Evolutionary conservation across 208 protist genomes (phyloP).

Genomic region (Leptomonas pyrrhocoris): DNA sequence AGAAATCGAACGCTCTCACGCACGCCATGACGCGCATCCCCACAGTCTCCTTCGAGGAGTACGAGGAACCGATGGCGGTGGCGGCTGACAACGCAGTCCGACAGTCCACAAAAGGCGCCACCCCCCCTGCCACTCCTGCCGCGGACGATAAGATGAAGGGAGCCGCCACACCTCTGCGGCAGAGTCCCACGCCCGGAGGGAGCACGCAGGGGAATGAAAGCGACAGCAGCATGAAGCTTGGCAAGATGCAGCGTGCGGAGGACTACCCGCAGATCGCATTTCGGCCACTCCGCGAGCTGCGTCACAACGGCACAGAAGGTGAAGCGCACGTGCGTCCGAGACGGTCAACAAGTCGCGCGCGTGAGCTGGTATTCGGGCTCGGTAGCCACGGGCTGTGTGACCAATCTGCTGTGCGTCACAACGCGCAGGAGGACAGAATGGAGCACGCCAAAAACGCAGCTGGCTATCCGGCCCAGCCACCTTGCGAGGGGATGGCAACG

Average conservation of each 20-base stretch:
- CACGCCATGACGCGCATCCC: slow-evolving; percentile 8
- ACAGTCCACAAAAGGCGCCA: not conserved
- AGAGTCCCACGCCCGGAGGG: not conserved
- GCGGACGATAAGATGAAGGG: not conserved
- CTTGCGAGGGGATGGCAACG: too few species aligned
- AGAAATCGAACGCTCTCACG: not conserved
- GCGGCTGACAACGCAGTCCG: not conserved
- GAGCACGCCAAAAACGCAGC: not conserved
- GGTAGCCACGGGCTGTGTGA: slow-evolving; percentile 19
- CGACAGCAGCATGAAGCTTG: not conserved
- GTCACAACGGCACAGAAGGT: not conserved
- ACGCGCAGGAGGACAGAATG: not conserved
- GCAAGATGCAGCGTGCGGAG: slow-evolving; percentile 8
- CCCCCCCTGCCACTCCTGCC: not conserved
- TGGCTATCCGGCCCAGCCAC: too few species aligned
- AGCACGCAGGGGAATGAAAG: not conserved
- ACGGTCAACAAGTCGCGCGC: not conserved
- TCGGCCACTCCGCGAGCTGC: slow-evolving; percentile 1
- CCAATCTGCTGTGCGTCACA: not conserved
- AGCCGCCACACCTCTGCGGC: not conserved
- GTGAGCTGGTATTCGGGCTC: slow-evolving; percentile 20
- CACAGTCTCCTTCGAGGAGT: slow-evolving; percentile 7
- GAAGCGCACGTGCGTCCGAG: not conserved
- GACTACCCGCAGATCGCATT: slow-evolving; percentile 18
- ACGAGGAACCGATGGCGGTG: slow-evolving; percentile 14